Evolutionary conservation across 1,139 yeast genomes (phyloP).

Genomic region (Meyerozyma smithsonii): DNA sequence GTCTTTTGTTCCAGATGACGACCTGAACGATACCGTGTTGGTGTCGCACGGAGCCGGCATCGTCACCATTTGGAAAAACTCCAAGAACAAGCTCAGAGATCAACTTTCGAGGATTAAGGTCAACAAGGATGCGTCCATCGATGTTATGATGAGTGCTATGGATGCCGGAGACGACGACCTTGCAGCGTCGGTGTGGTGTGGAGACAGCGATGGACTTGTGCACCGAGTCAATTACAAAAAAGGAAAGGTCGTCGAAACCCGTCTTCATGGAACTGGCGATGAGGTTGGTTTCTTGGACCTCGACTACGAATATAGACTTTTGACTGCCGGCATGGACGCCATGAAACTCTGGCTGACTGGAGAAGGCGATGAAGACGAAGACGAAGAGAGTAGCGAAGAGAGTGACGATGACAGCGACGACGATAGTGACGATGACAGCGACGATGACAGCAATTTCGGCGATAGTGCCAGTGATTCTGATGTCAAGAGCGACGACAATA

Average conservation of each 20-base stretch:
- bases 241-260: constrained; percentile 61
- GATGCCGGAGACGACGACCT: constrained; percentile 55
- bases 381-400: constrained; percentile 10
- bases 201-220: constrained; percentile 77
- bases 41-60: constrained; percentile 90
- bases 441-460: constrained; percentile 10
- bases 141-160: constrained; percentile 70
- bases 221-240: constrained; percentile 61
- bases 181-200: constrained; percentile 68
- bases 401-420: constrained; percentile 19
- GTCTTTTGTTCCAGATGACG: constrained; percentile 58
- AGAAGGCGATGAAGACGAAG: constrained; percentile 16
- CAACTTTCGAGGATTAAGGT: constrained; percentile 78
- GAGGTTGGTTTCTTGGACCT: constrained; percentile 74
- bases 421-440: constrained; percentile 10
- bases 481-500: constrained; percentile 9
- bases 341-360: constrained; percentile 65
- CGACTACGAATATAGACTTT: constrained; percentile 72
- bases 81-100: constrained; percentile 63
- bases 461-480: too few relatives aligned
- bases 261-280: constrained; percentile 56
- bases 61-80: constrained; percentile 84
- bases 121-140: constrained; percentile 70
- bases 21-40: constrained; percentile 56
- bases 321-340: constrained; percentile 79